A percentile compares a stretch with the other conserved stretches of the same genome.
Evolutionary conservation across 805 yeast species (phyloP).

Genomic region (Saccharomycopsis amapae): DNA sequence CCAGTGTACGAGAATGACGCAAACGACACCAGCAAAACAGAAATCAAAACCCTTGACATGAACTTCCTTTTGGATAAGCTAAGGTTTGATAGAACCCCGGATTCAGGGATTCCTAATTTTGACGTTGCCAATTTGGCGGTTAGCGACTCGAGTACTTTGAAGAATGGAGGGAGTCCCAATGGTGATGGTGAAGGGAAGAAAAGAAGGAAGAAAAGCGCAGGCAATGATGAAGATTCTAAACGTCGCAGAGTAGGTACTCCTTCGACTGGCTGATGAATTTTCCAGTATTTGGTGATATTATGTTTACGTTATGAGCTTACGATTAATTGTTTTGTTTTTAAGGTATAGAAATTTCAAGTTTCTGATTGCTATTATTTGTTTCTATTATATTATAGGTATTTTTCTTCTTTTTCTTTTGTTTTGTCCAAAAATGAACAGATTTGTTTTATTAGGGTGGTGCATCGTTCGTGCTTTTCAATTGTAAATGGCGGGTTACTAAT

Average conservation of each 20-base stretch:
- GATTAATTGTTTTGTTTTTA: too few species aligned
- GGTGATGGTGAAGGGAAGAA: slow-evolving; percentile 18
- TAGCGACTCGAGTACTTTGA: slow-evolving; percentile 14
- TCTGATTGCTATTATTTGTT: too few species aligned
- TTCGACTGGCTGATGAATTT: too few species aligned
- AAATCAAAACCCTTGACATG: slow-evolving; percentile 15
- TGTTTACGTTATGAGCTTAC: too few species aligned
- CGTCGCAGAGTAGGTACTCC: slow-evolving; percentile 10
- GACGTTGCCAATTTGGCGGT: slow-evolving; percentile 19
- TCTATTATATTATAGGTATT: too few species aligned
- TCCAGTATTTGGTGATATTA: too few species aligned
- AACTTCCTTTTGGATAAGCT: slow-evolving; percentile 16
- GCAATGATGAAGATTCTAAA: slow-evolving; percentile 8
- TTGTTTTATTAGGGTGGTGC: too few species aligned
- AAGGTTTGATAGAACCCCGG: slow-evolving; percentile 20
- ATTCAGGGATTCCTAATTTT: slow-evolving; percentile 20
- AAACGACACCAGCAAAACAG: neutral
- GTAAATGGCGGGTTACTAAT: too few species aligned
- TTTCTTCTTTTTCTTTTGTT: too few species aligned
- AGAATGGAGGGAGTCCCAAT: slow-evolving; percentile 14
- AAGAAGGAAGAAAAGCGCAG: slow-evolving; percentile 11
- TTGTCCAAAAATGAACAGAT: too few species aligned
- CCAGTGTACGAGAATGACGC: slow-evolving; percentile 7
- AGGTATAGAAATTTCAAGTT: too few species aligned
- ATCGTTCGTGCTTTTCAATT: too few species aligned